Conservation (phyloP, 331 rosid genomes). For the Spiraea crenata region DNA sequence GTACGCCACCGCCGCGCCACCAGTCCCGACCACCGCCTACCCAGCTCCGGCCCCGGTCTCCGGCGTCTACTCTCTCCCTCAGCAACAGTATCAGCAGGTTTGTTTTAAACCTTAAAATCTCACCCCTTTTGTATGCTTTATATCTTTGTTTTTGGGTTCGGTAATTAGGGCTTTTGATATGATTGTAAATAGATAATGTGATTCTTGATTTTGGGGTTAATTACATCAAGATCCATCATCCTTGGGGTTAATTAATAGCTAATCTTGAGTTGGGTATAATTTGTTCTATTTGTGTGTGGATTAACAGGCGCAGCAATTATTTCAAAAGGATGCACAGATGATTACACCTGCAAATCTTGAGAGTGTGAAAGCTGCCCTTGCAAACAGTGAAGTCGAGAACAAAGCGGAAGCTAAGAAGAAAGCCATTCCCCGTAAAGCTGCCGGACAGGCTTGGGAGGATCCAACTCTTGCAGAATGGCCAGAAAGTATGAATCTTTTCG, state of each 20-base stretch:
- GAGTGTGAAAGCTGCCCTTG: slow-evolving; percentile 92
- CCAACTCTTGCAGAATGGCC: slow-evolving; percentile 98
- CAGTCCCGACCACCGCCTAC: slow-evolving; percentile 35
- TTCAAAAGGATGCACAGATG: slow-evolving; percentile 88
- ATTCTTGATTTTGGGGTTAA: no score
- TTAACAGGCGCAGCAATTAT: slow-evolving; percentile 83
- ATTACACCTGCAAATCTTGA: slow-evolving; percentile 89
- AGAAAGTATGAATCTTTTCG: slow-evolving; percentile 47
- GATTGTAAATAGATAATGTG: background rate
- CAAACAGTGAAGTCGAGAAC: slow-evolving; percentile 81
- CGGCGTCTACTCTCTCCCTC: slow-evolving; percentile 50
- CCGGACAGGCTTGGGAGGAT: slow-evolving; percentile 95
- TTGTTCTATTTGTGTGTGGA: background rate
- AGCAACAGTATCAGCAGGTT: slow-evolving; percentile 71
- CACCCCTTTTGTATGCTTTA: background rate
- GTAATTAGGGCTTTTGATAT: background rate
- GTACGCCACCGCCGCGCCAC: slow-evolving; percentile 38
- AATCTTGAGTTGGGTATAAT: background rate
- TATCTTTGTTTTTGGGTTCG: background rate
- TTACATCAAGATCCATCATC: no score
- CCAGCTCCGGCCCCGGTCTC: slow-evolving; percentile 47
- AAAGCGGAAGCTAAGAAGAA: slow-evolving; percentile 82
- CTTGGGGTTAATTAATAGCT: background rate
- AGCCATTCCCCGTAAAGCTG: slow-evolving; percentile 95
- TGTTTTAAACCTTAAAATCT: background rate